phyloP scores from a whole-genome alignment of 2,329 filamentous ascomycete genomes.

The Paraconiothyrium brasiliense region DNA sequence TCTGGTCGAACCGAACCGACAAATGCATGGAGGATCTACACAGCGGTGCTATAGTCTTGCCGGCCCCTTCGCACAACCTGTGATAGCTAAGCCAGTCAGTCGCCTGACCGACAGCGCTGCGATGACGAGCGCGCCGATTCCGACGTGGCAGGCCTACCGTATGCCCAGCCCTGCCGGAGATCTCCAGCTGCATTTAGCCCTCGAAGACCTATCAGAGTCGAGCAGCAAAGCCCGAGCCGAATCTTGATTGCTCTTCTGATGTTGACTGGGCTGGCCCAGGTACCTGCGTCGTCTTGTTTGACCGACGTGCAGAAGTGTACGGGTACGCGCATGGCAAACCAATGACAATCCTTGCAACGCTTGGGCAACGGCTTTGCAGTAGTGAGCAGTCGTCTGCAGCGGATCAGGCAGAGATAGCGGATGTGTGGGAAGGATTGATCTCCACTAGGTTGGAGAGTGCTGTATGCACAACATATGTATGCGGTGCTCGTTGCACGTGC shows the following conservation, averaged over 20 bases:
- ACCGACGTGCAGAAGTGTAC: constrained; percentile 39
- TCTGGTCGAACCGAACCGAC: constrained; percentile 1
- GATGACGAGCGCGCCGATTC: constrained; percentile 22
- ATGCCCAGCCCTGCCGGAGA: constrained; percentile 30
- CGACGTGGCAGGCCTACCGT: constrained; percentile 36
- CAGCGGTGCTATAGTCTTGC: neutral
- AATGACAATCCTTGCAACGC: constrained; percentile 25
- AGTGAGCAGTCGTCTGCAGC: constrained; percentile 18
- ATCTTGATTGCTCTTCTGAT: constrained; percentile 37
- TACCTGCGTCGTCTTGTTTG: constrained; percentile 38
- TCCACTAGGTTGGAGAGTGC: constrained; percentile 8
- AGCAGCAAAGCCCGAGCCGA: constrained; percentile 19
- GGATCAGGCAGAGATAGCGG: neutral
- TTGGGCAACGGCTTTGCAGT: constrained; percentile 17
- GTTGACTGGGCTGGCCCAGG: constrained; percentile 41
- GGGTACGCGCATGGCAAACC: constrained; percentile 39
- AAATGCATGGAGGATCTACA: constrained; percentile 1
- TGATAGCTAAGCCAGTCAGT: neutral
- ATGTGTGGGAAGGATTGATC: neutral
- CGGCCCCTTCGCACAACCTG: neutral
- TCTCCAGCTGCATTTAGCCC: constrained; percentile 14
- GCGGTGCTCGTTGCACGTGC: neutral
- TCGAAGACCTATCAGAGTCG: constrained; percentile 25
- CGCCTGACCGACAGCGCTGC: constrained; percentile 19
- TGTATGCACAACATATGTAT: constrained; percentile 5